Evolutionary conservation across 2,329 filamentous ascomycete species (phyloP), one percentile per base, ranked within the genome.

Genomic region (Ceratocystiopsis brevicomis): DNA sequence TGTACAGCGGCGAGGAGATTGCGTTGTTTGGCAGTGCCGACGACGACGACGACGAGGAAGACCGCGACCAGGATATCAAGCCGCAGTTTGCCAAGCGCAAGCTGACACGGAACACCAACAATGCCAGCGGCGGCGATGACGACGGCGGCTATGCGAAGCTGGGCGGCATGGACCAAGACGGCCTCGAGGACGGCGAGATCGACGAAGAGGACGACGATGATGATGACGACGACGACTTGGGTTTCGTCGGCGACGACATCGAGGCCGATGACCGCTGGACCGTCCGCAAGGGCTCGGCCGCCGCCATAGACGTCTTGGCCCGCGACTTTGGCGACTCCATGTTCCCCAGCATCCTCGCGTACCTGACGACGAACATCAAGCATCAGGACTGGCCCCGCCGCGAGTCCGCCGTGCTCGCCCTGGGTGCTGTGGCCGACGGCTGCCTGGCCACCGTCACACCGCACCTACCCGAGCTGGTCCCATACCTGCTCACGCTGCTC

Each of bases 191-290:
- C 15, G 45, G 45, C 33, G 45, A 47, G 25, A 40, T 47, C 11
- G 45, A 42, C 34, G 75, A 85, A 37, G 82, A 85, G 53, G 88
- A 95, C 49, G 87, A 86, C 35, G 87, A 95, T 38, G 81, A 79
- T 35, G 75, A 78, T n/a, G 71, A 81, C 37, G 78, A 80, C n/a
- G 71, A 81, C 37, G 78, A 79, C 35, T 67, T 68, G 30, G 72
- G 78, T 44, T 81, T 82, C 40, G 84, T 86, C 39, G 84, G 84
- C 49, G 73, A 71, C 13, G 33, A 34, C 12, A 11, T 11, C 41
- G 84, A 87, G 52, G 84, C 85, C 0, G 90, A 96, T 58, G 85
- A 93, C 57, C 75, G 77, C 53, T 98, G 90, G 90, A 96, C 88
- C 44, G 67, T 98, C 43, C 77, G 90, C 49, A 98, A 98, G 63